Percentiles rank a stretch among this genome's conserved stretches.
Conservation (phyloP, 768 basidiomycete genomes). For the Tulasnella sp. region DNA sequence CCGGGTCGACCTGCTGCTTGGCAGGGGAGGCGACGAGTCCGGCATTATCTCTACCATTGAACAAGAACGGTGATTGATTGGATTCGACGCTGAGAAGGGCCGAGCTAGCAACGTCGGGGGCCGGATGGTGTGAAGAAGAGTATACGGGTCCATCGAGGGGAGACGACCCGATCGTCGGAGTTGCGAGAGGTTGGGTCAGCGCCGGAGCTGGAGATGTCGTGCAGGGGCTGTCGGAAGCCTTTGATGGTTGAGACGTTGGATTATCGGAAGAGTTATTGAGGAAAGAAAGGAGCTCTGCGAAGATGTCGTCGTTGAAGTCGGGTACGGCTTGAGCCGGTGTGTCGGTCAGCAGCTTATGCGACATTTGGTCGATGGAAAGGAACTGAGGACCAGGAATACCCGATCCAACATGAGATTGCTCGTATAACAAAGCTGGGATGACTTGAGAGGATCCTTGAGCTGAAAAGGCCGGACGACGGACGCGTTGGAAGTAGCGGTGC, state of each 20-base stretch:
- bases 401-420: not conserved
- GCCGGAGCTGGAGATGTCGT: not conserved
- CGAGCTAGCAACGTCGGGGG: not conserved
- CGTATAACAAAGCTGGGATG: not conserved
- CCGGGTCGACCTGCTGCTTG: not conserved
- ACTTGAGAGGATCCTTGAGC: not conserved
- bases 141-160: not conserved
- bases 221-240: not conserved
- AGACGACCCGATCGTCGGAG: not conserved
- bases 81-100: not conserved
- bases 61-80: not conserved
- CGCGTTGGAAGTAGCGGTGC: not conserved
- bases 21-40: not conserved
- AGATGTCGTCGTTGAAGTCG: not conserved
- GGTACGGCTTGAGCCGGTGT: not conserved
- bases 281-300: not conserved
- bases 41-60: not conserved
- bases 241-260: not conserved
- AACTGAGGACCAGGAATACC: not conserved
- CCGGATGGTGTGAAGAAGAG: not conserved
- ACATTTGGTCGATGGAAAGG: not conserved
- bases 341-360: not conserved
- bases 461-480: not conserved
- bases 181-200: not conserved
- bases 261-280: not conserved